Evolutionary conservation across 345 rosid species (phyloP), one percentile per base, ranked within the genome.

Genomic region (Carallia pectinifolia): DNA sequence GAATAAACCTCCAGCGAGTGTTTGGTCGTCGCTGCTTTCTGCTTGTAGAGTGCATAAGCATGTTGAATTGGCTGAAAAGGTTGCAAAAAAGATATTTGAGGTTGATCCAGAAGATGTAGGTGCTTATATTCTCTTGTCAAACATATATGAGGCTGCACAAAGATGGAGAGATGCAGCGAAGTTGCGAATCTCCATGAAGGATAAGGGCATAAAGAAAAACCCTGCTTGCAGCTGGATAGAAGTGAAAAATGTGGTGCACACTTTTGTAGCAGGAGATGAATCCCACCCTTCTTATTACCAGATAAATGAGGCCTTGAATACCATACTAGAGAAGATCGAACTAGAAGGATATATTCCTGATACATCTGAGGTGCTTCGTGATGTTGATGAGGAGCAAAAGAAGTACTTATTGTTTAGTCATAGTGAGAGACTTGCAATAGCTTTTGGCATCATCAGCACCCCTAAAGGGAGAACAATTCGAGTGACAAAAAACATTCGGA

Each of bases 221-320:
- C 90, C 90, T 47, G 97, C 92, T 68, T 89, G 90, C 79, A 89
- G 97, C 74, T 90, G 97, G 97, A 85, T 90, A 37, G 93, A 90
- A 77, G 78, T 90, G 17, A 90, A 82, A 66, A 80, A 65, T 81
- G 82, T 76, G 71, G 77, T 80, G n/a, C 93, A 90, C 72, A 82
- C 86, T 58, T 93, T 93, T 65, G 73, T 84, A 6, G 75, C 97
- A 6, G 96, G 96, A 61, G 94, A 91, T 72, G 84, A 74, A 72
- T 90, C 97, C 15, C 93, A 90, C 79, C 86, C 89, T 8, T 53
- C 39, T 44, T 76, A 76, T 73, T 67, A 72, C 8, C 73, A 83
- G 68, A 88, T 90, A 70, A 71, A 80, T 1, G 79, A 81, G 72
- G 83, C 89, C 36, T 69, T 85, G 53, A 54, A 80, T 31, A 77